Base-by-base conservation (phyloP, 108 stramenopile species). In the Nitzschia sp. region DNA sequence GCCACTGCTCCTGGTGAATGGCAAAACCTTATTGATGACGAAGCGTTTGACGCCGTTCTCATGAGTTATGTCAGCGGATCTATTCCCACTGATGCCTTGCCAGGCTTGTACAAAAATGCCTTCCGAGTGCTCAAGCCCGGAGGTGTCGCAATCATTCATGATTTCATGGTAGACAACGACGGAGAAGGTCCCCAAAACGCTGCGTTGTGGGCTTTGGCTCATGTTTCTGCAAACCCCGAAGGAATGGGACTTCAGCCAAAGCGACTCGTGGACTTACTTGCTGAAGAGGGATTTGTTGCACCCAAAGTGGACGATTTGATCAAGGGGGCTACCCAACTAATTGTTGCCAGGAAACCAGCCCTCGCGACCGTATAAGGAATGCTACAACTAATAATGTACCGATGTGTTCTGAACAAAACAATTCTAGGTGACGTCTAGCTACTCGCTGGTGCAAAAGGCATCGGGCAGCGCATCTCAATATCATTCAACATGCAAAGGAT, bases 201-300 rank as follows among this genome's bases (percentile, higher is more conserved):
- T 9, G 70, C 70, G 2, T 40, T 71, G 41, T 71, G 70, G 70
- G 70, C 70, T 1, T 53, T 71, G 52, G 53, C 70, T 12, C 67
- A 67, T 55, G 67, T 67, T 11, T 54, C 67, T 3, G 67, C 53
- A 3, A 57, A 55, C 29, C 67, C 67, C 19, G 70, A 71, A 40
- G 70, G 70, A 20, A 63, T 63, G 70, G 70, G 70, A 17, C 70
- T 71, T 21, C 60, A 52, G 26, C 70, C 70, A 9, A 61, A 52
- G 10, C 60, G 70, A 14, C 51, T 71, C 53, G 48, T 60, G 15
- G 40, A 71, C 7, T 0, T 71, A 2, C 25, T 71, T 20, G 24
- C 37, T 19, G 41, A 41, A 11, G 61, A 56, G 25, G 70, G 70
- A 8, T 71, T 63, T 34, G 53, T 71, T 10, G 61, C 50, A 34